Base-by-base conservation (phyloP, 768 basidiomycete genomes). In the Lactifluus volemus region DNA sequence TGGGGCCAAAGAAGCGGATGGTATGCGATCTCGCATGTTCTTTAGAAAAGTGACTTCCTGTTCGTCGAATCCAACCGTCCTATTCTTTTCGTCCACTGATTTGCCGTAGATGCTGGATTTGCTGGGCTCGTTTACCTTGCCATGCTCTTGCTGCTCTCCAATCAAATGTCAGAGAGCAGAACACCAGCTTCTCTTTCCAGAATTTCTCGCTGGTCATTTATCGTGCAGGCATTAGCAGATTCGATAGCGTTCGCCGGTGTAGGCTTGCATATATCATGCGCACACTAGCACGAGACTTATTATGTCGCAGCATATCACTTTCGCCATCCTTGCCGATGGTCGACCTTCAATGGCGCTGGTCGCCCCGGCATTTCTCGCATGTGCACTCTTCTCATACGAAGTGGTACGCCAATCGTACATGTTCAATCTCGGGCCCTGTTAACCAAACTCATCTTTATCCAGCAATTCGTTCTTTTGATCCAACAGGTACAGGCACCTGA, bases 401-500 rank as follows among this genome's bases (percentile, higher is more conserved):
- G 86, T 89, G 42, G 93, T 93, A 68, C 69, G 84, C 42, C 19
- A 36, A 32, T 10, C 12, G 12, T 21, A 3, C n/a, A 9, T 34
- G 10, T 55, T 30, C 34, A n/a, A 30, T 50, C 25, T 45, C 5
- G 39, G 11, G 59, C 32, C 2, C 51, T 51, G 4, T 34, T 41
- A 19, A 47, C 44, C 19, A n/a, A 25, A 53, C 17, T 56, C 30
- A 25, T 47, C 56, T 56, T 48, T 55, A 59, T 61, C 8, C 52
- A 96, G 93, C 88, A 93, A 86, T 92, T 92, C 67, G 81, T 86
- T 0, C 82, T 87, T 39, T 76, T 92, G 17, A 82, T 94, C 4
- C 83, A 88, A 64, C 86, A 91, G 66, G 84, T 94, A 19, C 93
- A 95, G 77, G 81, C 84, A 0, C 88, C 89, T 8, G 90, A 92